Evolutionary conservation across 306 rosid species (phyloP), one percentile per base, ranked within the genome.

Genomic region (Lathyrus tuberosus): DNA sequence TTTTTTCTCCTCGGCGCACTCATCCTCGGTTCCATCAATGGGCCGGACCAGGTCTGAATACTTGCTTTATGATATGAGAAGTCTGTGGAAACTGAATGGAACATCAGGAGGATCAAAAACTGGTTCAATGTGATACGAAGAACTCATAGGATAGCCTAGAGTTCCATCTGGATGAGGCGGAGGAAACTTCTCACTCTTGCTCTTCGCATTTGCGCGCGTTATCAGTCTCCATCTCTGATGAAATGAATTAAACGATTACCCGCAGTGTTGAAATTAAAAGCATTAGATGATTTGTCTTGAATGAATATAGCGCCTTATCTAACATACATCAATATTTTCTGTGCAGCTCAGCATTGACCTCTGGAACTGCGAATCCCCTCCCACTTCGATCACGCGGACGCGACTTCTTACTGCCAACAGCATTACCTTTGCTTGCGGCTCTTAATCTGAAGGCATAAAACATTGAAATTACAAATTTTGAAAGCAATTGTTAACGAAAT

Each of bases 111-210:
- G 97, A 75, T 94, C 92, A 24, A 84, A 94, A 62, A 65, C 80
- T 5, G 98, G 97, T 86, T 90, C 91, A 48, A 90, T 83, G 78
- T 85, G 91, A 80, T 88, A 88, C 4, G 95, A 90, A 57, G 98
- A 87, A 78, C 96, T 90, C 71, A 91, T 60, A 15, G 95, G 84
- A 78, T 87, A 91, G 65, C 99, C 97, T 40, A 94, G 87, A n/a
- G 99, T 43, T 88, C 99, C 99, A 31, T 94, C 99, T 84, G 91
- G 92, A 77, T 94, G 99, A 2, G 99, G 99, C 52, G 99, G 99
- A 69, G 97, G 99, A 76, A 94, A 94, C 85, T 94, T 94, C 74
- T 94, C 99, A 2, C 99, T 94, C 84, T 94, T 94, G 87, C 97
- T 94, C 89, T 94, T 94, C 0, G 96, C 97, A 62, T 94, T 94